Evolutionary conservation across 129 eudicot genomes (phyloP).

Genomic region (Erigeron canadensis): DNA sequence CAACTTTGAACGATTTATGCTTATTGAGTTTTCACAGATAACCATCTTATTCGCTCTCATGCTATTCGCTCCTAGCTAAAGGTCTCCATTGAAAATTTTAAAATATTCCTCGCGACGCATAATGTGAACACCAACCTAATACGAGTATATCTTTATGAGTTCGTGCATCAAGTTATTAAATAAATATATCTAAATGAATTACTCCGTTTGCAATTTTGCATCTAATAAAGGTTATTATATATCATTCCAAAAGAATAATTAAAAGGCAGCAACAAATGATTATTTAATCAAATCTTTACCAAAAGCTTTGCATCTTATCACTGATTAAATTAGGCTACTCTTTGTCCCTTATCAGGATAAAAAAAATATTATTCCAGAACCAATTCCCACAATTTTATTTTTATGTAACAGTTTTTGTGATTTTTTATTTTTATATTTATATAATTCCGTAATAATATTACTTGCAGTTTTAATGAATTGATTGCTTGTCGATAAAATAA

Average conservation of each 20-base stretch:
- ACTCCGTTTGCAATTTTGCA: constrained; percentile 17
- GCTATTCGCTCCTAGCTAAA: too few relatives aligned
- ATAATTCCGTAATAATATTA: background rate
- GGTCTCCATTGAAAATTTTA: too few relatives aligned
- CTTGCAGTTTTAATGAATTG: background rate
- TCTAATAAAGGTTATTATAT: constrained; percentile 2
- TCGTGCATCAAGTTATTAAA: too few relatives aligned
- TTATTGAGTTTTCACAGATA: too few relatives aligned
- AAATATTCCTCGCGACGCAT: too few relatives aligned
- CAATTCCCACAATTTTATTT: constrained; percentile 12
- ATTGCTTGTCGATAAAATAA: too few relatives aligned
- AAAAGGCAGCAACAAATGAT: constrained; percentile 29
- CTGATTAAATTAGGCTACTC: constrained; percentile 29
- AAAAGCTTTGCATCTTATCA: constrained; percentile 31
- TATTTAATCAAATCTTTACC: constrained; percentile 27
- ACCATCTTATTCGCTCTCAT: too few relatives aligned
- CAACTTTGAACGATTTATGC: too few relatives aligned
- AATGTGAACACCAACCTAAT: too few relatives aligned
- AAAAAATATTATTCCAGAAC: constrained; percentile 21
- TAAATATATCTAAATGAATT: background rate
- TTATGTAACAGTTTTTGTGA: background rate
- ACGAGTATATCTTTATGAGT: too few relatives aligned
- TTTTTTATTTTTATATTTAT: background rate
- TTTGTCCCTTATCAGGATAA: constrained; percentile 29
- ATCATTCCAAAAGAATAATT: constrained; percentile 32